Percentiles rank a stretch among this genome's conserved stretches.
phyloP scores from a whole-genome alignment of 371 early-diverging fungal genomes.

The Rhizopus stolonifer region DNA sequence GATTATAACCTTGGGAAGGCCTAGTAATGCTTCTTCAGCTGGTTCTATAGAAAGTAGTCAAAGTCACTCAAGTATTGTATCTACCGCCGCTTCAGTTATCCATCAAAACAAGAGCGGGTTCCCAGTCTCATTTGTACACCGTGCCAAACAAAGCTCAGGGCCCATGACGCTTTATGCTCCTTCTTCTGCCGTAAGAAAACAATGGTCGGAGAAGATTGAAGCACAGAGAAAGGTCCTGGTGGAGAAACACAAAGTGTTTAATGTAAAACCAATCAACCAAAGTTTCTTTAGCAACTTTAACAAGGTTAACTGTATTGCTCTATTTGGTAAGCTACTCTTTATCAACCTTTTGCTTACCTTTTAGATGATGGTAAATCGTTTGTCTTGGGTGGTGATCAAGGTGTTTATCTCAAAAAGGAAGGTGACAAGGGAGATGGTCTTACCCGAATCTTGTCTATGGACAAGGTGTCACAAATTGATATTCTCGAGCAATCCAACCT shows the following conservation, averaged over 20 bases:
- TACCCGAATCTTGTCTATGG: slow-evolving; percentile 66
- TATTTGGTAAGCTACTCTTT: slow-evolving; percentile 40
- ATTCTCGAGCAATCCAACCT: slow-evolving; percentile 72
- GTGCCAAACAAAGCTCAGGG: slow-evolving; percentile 70
- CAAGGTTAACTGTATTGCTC: slow-evolving; percentile 38
- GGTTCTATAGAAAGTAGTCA: background rate
- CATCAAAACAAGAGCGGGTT: slow-evolving; percentile 42
- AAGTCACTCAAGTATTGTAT: background rate
- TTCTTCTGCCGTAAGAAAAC: slow-evolving; percentile 68
- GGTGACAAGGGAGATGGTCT: slow-evolving; percentile 30
- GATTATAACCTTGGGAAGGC: slow-evolving; percentile 36
- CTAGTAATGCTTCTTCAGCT: slow-evolving; percentile 18
- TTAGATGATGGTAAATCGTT: slow-evolving; percentile 30
- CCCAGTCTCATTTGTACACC: slow-evolving; percentile 72
- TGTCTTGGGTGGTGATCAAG: slow-evolving; percentile 46
- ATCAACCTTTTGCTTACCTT: no score
- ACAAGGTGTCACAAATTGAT: slow-evolving; percentile 86
- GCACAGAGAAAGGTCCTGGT: slow-evolving; percentile 64
- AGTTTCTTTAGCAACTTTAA: slow-evolving; percentile 36
- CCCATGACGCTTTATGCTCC: slow-evolving; percentile 72
- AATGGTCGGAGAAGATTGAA: slow-evolving; percentile 85
- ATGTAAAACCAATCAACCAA: slow-evolving; percentile 43
- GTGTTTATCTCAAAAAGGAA: slow-evolving; percentile 42
- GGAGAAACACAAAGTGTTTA: slow-evolving; percentile 61
- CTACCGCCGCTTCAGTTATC: slow-evolving; percentile 5